Conservation (phyloP, 108 stramenopile species). For the Skeletonema potamos region DNA sequence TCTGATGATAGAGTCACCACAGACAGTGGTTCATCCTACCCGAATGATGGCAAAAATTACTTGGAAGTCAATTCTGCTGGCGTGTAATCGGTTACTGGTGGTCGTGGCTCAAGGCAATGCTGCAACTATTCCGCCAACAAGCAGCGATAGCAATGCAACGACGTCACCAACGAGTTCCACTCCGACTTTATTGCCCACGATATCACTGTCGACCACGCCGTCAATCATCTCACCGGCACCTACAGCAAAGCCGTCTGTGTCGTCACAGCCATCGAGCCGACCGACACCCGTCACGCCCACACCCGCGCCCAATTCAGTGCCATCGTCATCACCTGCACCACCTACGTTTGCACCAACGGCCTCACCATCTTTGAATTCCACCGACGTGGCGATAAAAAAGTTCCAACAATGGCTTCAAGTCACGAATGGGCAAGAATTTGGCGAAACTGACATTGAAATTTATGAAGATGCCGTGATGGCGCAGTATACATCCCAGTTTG, state of each 20-base stretch:
- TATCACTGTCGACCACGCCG: not conserved
- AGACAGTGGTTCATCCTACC: not conserved
- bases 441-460: conserved; percentile 2
- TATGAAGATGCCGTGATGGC: conserved; percentile 15
- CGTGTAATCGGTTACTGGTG: not conserved
- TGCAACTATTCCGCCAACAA: not conserved
- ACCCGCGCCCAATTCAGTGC: not conserved
- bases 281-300: not conserved
- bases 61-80: not conserved
- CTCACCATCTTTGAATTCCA: conserved; percentile 12
- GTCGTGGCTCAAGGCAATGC: not conserved
- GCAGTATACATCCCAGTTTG: conserved; percentile 18
- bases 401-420: conserved; percentile 16
- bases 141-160: not conserved
- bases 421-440: not conserved
- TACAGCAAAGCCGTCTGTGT: not conserved
- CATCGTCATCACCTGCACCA: not conserved
- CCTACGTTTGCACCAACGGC: conserved; percentile 4
- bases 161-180: not conserved
- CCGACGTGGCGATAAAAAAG: not conserved
- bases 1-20: not conserved
- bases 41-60: not conserved
- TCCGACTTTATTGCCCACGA: not conserved
- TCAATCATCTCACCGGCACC: not conserved
- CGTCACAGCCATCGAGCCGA: not conserved